phyloP scores from a whole-genome alignment of 257 asterid species.

The Craterostigma plantagineum region DNA sequence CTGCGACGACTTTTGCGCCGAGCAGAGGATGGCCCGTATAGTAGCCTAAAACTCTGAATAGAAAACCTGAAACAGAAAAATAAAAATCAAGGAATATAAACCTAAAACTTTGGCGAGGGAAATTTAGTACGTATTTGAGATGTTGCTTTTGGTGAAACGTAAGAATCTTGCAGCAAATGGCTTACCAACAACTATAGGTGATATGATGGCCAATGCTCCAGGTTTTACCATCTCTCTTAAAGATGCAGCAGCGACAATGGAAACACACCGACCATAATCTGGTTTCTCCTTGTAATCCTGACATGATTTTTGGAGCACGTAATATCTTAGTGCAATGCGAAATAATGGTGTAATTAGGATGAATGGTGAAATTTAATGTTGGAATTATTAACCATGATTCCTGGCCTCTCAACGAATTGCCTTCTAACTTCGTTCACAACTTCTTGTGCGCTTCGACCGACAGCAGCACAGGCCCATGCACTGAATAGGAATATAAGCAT shows the following conservation, averaged over 20 bases:
- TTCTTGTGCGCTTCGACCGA: constrained; percentile 97
- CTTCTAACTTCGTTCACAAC: constrained; percentile 98
- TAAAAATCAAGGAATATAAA: background rate
- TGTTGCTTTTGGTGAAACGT: no score
- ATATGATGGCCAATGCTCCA: constrained; percentile 88
- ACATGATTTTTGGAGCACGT: constrained; percentile 8
- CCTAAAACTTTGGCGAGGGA: no score
- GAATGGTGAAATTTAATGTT: background rate
- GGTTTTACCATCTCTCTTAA: constrained; percentile 98
- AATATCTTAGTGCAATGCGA: no score
- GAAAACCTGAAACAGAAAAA: constrained; percentile 43
- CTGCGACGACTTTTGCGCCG: constrained; percentile 95
- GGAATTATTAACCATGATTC: constrained; percentile 71
- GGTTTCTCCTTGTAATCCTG: constrained; percentile 98
- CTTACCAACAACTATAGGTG: constrained; percentile 81
- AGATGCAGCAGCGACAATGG: constrained; percentile 96
- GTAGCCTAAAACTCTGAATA: constrained; percentile 76
- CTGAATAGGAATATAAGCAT: constrained; percentile 92
- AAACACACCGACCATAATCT: constrained; percentile 89
- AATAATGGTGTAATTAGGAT: background rate
- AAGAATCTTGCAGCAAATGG: constrained; percentile 8
- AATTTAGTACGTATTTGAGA: no score
- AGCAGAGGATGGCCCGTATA: constrained; percentile 90
- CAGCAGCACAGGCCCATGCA: constrained; percentile 99
- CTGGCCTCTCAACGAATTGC: constrained; percentile 98